phyloP scores from a whole-genome alignment of 2,329 filamentous ascomycete species.

The Cladosporium velox region DNA sequence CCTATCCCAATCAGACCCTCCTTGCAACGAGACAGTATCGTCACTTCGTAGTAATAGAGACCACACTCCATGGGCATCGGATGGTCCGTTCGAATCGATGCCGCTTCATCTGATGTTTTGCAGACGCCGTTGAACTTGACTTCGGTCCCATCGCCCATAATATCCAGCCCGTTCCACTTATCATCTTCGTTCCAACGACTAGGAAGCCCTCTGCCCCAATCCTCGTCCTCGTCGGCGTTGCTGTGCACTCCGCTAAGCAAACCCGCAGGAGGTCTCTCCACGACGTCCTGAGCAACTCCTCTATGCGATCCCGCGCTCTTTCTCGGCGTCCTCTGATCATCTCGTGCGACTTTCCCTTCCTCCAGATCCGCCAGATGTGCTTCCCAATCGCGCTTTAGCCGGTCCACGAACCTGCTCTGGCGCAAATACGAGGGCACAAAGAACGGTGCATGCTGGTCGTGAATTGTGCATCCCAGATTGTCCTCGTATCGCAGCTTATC shows the following conservation, averaged over 20 bases:
- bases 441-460: slow-evolving; percentile 51
- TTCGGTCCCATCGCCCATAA: slow-evolving; percentile 72
- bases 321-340: slow-evolving; percentile 1
- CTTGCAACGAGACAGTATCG: slow-evolving; percentile 65
- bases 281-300: slow-evolving; percentile 79
- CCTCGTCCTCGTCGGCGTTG: background rate
- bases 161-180: slow-evolving; percentile 71
- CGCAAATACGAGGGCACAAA: slow-evolving; percentile 84
- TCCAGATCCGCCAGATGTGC: slow-evolving; percentile 50
- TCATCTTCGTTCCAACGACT: slow-evolving; percentile 80
- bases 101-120: slow-evolving; percentile 72
- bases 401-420: slow-evolving; percentile 74
- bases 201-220: slow-evolving; percentile 65
- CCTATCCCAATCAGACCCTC: slow-evolving; percentile 62
- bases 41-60: slow-evolving; percentile 89
- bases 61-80: slow-evolving; percentile 87
- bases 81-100: slow-evolving; percentile 77
- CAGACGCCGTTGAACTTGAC: slow-evolving; percentile 61
- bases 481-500: slow-evolving; percentile 28
- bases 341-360: slow-evolving; percentile 22
- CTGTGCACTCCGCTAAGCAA: slow-evolving; percentile 8
- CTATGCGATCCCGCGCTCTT: slow-evolving; percentile 53
- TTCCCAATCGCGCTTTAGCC: slow-evolving; percentile 60
- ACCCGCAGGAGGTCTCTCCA: slow-evolving; percentile 66
- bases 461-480: slow-evolving; percentile 24